Evolutionary conservation across 352 stramenopile species (phyloP).

Genomic region (Phytophthora cryptogea): DNA sequence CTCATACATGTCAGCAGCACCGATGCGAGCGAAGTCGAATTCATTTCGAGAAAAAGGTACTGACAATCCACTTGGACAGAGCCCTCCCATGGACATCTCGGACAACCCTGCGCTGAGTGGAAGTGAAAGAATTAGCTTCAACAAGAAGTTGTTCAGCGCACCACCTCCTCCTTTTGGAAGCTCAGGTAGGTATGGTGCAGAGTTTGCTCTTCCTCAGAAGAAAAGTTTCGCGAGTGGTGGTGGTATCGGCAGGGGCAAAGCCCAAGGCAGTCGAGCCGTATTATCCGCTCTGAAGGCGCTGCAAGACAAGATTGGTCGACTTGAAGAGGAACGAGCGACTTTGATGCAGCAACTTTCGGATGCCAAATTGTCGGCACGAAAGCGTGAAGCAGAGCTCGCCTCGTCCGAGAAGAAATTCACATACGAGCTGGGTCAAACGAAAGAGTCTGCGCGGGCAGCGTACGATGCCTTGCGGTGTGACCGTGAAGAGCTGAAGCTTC

Average conservation of each 20-base stretch:
- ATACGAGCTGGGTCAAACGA: constrained; percentile 70
- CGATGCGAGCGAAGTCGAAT: constrained; percentile 18
- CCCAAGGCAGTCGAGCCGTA: constrained; percentile 66
- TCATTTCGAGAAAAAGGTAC: constrained; percentile 14
- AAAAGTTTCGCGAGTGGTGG: constrained; percentile 5
- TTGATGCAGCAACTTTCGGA: constrained; percentile 68
- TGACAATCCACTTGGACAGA: not conserved
- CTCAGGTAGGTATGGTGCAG: constrained; percentile 3
- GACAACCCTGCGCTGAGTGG: not conserved
- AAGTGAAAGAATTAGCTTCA: constrained; percentile 25
- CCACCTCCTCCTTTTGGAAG: constrained; percentile 11
- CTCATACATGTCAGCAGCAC: constrained; percentile 7
- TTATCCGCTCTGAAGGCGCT: constrained; percentile 77
- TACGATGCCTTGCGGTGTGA: constrained; percentile 71
- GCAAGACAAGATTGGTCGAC: constrained; percentile 74
- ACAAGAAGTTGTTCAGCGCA: constrained; percentile 40
- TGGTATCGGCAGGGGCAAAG: constrained; percentile 9
- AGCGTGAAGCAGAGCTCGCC: constrained; percentile 55
- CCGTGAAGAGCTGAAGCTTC: constrained; percentile 58
- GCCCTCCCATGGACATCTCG: not conserved
- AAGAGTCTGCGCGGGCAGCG: constrained; percentile 64
- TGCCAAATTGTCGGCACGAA: constrained; percentile 51
- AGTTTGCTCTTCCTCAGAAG: constrained; percentile 16
- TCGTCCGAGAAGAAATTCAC: constrained; percentile 66
- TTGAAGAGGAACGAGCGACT: constrained; percentile 68